Percentiles rank a stretch among this genome's conserved stretches.
Conservation (phyloP, 176 grass and related monocot genomes). For the Dendrocalamus sinicus region DNA sequence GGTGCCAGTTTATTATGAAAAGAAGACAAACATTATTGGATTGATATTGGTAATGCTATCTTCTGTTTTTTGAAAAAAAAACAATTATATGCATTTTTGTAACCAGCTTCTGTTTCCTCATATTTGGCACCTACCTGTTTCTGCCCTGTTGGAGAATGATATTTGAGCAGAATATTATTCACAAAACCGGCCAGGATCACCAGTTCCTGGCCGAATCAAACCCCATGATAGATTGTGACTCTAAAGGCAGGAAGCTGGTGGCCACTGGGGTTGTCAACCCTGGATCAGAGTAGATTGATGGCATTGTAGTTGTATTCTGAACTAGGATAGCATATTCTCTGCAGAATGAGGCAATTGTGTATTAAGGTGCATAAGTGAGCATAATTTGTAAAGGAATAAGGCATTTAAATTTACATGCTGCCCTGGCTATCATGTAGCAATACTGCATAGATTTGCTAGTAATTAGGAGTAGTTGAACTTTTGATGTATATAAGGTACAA, state of each 20-base stretch:
- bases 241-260: not conserved
- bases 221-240: not conserved
- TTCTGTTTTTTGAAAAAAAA: not conserved
- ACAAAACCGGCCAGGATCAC: not conserved
- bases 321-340: not conserved
- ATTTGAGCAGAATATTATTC: not conserved
- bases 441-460: not conserved
- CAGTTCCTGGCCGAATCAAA: not conserved
- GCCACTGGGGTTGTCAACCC: not conserved
- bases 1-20: conserved; percentile 87
- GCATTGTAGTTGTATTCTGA: not conserved
- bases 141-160: not conserved
- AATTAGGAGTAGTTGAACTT: not conserved
- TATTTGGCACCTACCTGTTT: not conserved
- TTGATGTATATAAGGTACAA: not conserved
- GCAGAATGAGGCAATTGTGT: not conserved
- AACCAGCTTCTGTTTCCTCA: not conserved
- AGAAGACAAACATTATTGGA: conserved; percentile 91
- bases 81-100: not conserved
- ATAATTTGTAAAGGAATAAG: not conserved
- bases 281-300: not conserved
- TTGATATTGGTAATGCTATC: conserved; percentile 71
- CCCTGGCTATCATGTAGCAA: not conserved
- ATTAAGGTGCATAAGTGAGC: not conserved
- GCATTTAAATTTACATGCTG: not conserved